Evolutionary conservation across 495 filamentous ascomycete species (phyloP).

Genomic region (Annulohypoxylon bovei): DNA sequence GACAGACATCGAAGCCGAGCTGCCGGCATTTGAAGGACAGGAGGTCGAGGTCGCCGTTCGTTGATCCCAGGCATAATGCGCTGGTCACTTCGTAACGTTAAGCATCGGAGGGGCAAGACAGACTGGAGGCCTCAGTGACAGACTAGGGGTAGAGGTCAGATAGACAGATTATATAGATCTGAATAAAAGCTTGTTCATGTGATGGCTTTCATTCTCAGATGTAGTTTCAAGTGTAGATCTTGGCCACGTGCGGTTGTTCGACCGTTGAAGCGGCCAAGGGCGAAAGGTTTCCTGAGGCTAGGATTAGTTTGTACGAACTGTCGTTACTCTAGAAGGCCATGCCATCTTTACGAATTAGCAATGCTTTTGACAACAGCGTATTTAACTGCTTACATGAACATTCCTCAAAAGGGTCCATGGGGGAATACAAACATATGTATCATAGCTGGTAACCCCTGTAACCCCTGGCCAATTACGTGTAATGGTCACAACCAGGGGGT

Average conservation of each 20-base stretch:
- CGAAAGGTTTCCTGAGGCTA: not conserved
- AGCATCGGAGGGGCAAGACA: conserved; percentile 1
- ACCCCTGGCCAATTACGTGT: conserved; percentile 21
- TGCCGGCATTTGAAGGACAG: conserved; percentile 69
- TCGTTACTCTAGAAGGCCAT: not conserved
- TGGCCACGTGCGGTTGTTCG: conserved; percentile 7
- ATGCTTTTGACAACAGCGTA: not conserved
- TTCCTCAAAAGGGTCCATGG: not conserved
- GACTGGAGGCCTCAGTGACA: conserved; percentile 21
- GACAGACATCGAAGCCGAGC: conserved; percentile 65
- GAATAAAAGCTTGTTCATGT: conserved; percentile 14
- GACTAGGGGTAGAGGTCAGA: not conserved
- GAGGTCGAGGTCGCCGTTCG: conserved; percentile 53
- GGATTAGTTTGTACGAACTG: not conserved
- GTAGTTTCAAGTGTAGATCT: conserved; percentile 35
- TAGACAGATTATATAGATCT: conserved; percentile 26
- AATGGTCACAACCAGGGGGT: conserved; percentile 23
- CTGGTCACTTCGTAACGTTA: conserved; percentile 7
- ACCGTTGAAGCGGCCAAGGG: conserved; percentile 5
- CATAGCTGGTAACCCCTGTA: conserved; percentile 8
- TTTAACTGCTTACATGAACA: not conserved
- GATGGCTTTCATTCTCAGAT: conserved; percentile 19
- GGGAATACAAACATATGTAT: conserved; percentile 3
- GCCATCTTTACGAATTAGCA: not conserved
- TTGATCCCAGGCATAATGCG: conserved; percentile 10